A percentile compares a stretch with the other conserved stretches of the same genome.
These are phyloP conservation scores for Hydrangea macrophylla DNA, from an alignment of 148 eudicot species.

Conservation along the genomic window DNA sequence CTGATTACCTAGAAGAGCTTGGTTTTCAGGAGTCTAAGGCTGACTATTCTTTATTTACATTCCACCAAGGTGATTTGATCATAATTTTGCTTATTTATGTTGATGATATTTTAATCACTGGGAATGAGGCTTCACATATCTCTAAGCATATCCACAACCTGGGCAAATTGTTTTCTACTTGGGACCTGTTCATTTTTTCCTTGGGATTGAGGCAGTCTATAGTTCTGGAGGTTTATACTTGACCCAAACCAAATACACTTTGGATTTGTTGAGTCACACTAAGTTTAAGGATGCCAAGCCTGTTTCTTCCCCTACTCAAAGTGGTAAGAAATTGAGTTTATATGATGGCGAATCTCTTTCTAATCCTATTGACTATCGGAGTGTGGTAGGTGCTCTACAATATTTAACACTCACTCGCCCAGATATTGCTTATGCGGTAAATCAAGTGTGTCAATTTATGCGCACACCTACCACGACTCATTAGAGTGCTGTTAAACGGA, in stretches of 20 bases:
- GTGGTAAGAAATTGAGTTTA: background rate
- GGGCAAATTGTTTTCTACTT: background rate
- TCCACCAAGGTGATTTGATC: too few species aligned
- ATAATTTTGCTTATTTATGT: background rate
- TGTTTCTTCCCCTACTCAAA: background rate
- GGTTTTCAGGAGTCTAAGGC: too few species aligned
- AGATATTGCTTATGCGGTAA: background rate
- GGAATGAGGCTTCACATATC: background rate
- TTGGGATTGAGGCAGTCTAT: background rate
- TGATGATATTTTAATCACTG: background rate
- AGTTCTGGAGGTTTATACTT: background rate
- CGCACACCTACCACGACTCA: background rate
- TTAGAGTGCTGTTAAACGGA: background rate
- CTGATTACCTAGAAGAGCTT: too few species aligned
- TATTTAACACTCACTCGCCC: background rate
- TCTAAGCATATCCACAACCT: background rate
- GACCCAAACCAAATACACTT: background rate
- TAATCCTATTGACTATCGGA: background rate
- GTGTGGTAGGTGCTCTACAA: background rate
- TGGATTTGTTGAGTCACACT: too few species aligned
- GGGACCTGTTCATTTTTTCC: background rate
- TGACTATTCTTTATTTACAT: too few species aligned
- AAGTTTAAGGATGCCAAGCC: background rate
- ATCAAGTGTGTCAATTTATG: background rate
- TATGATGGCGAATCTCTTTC: background rate